A percentile compares a stretch with the other conserved stretches of the same genome.
phyloP scores from a whole-genome alignment of 257 asterid genomes.

The Coffea eugenioides region DNA sequence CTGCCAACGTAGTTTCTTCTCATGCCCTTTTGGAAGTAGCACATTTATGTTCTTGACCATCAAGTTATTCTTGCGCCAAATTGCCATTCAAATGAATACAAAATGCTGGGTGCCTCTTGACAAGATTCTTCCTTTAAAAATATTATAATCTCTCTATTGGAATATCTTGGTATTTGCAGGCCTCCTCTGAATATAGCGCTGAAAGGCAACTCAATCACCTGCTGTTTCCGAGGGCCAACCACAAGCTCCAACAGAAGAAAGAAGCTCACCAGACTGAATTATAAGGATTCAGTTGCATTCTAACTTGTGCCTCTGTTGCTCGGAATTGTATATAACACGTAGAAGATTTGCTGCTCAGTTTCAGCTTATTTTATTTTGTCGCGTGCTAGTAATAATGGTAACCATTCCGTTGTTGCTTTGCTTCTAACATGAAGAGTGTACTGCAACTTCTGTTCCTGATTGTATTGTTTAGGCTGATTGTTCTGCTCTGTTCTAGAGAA shows the following conservation, averaged over 20 bases:
- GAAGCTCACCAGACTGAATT: constrained; percentile 79
- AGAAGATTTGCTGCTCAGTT: constrained; percentile 24
- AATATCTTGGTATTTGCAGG: constrained; percentile 48
- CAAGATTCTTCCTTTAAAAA: neutral
- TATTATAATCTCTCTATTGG: neutral
- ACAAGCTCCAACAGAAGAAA: constrained; percentile 65
- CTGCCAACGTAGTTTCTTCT: neutral
- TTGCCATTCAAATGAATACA: neutral
- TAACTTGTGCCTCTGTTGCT: constrained; percentile 24
- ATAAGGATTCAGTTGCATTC: constrained; percentile 26
- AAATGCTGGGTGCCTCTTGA: neutral
- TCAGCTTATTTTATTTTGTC: constrained; percentile 18
- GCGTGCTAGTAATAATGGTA: neutral
- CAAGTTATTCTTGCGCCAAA: neutral
- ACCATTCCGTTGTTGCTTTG: constrained; percentile 9
- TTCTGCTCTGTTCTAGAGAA: neutral
- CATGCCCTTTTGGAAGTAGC: neutral
- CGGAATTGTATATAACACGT: constrained; percentile 44
- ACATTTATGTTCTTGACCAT: neutral
- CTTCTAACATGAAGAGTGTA: constrained; percentile 6
- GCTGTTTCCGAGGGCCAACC: constrained; percentile 69
- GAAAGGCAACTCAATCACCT: constrained; percentile 79
- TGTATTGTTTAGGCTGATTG: neutral
- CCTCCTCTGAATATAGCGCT: constrained; percentile 89
- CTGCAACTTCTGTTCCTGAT: neutral